A percentile compares a stretch with the other conserved stretches of the same genome.
Evolutionary conservation across 129 eudicot species (phyloP).

Genomic region (Calendula officinalis): DNA sequence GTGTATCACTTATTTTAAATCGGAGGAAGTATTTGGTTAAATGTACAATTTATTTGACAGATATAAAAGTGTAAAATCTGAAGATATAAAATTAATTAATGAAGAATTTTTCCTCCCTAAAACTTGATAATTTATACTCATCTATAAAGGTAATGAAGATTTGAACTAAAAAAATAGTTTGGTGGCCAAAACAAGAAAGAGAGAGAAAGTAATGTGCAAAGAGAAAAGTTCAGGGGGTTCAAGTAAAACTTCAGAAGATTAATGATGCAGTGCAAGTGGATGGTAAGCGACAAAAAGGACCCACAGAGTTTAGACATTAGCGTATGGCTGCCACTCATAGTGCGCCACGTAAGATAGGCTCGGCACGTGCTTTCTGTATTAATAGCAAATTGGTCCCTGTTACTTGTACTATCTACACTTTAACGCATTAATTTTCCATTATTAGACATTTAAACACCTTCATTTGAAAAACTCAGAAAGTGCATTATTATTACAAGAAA

Average conservation of each 20-base stretch:
- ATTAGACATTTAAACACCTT: not conserved
- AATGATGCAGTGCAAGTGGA: constrained; percentile 23
- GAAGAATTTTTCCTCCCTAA: too few relatives aligned
- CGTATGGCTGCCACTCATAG: constrained; percentile 27
- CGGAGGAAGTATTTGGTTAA: too few relatives aligned
- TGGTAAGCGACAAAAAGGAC: constrained; percentile 28
- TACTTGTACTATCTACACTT: not conserved
- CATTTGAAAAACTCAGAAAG: too few relatives aligned
- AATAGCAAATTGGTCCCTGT: constrained; percentile 13
- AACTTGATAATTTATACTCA: too few relatives aligned
- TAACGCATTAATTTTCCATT: not conserved
- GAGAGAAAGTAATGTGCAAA: not conserved
- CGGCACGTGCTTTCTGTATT: constrained; percentile 21
- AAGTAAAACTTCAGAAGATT: not conserved
- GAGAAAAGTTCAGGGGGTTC: not conserved
- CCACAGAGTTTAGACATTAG: constrained; percentile 27
- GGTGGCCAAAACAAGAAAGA: not conserved
- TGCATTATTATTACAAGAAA: too few relatives aligned
- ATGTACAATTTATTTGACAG: too few relatives aligned
- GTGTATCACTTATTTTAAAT: too few relatives aligned
- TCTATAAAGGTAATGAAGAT: too few relatives aligned
- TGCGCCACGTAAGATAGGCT: constrained; percentile 30
- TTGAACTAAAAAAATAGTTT: not conserved
- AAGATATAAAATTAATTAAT: too few relatives aligned
- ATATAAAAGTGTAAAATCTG: too few relatives aligned